These are phyloP conservation scores for Coemansia umbellata DNA, from an alignment of 192 early-diverging fungal genomes.

Conservation along the genomic window DNA sequence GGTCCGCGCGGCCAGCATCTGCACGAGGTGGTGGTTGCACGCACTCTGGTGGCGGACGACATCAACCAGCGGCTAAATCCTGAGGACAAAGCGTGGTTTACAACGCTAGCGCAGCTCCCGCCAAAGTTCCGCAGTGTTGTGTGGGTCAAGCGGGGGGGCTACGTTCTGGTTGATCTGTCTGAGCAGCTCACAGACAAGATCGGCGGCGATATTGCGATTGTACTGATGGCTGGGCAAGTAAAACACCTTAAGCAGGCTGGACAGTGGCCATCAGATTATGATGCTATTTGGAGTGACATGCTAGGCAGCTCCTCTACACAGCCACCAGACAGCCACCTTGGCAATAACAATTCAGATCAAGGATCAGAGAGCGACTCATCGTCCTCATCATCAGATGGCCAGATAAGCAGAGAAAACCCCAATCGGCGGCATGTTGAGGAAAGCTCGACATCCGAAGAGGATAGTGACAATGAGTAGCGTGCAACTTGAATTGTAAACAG, in stretches of 20 bases:
- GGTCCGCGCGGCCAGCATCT: slow-evolving; percentile 69
- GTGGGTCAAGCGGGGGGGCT: slow-evolving; percentile 78
- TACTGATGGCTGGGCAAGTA: slow-evolving; percentile 71
- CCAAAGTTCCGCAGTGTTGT: slow-evolving; percentile 75
- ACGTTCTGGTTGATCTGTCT: slow-evolving; percentile 57
- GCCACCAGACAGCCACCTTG: background rate
- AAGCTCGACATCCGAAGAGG: background rate
- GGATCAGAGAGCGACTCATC: slow-evolving; percentile 5
- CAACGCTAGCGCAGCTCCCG: slow-evolving; percentile 66
- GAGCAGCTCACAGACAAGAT: slow-evolving; percentile 65
- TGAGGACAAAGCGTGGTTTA: slow-evolving; percentile 45
- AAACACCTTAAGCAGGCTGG: slow-evolving; percentile 56
- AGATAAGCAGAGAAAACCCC: background rate
- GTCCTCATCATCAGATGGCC: background rate
- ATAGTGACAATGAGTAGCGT: background rate
- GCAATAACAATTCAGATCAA: background rate
- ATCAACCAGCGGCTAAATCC: slow-evolving; percentile 31
- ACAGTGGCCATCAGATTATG: slow-evolving; percentile 35
- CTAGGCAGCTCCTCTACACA: background rate
- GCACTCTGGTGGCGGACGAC: slow-evolving; percentile 23
- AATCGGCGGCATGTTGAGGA: slow-evolving; percentile 6
- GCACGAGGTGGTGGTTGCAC: slow-evolving; percentile 60
- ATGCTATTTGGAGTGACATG: slow-evolving; percentile 14
- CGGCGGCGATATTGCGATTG: slow-evolving; percentile 69
- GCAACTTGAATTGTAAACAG: background rate